A percentile compares a stretch with the other conserved stretches of the same genome.
Conservation (phyloP, 169 alveolate genomes). For the Theileria equi region DNA sequence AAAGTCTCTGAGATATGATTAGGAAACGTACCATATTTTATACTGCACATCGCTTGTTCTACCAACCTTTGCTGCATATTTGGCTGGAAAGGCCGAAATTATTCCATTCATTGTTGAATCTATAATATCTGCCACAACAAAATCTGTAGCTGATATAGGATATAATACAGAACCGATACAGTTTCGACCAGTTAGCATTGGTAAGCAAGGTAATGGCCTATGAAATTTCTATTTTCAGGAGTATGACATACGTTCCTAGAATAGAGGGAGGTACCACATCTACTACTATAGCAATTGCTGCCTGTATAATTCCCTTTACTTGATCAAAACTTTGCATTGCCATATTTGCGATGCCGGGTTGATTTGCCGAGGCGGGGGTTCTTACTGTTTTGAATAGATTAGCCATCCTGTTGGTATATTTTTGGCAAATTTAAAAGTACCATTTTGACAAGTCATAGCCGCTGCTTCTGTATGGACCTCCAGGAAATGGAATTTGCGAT, state of each 20-base stretch:
- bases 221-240: not conserved
- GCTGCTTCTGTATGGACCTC: constrained; percentile 58
- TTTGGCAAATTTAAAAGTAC: not conserved
- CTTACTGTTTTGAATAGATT: constrained; percentile 41
- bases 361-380: constrained; percentile 67
- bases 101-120: constrained; percentile 82
- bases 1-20: not conserved
- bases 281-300: constrained; percentile 71
- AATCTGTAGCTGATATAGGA: constrained; percentile 82
- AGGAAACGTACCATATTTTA: constrained; percentile 55
- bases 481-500: constrained; percentile 33
- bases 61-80: constrained; percentile 81
- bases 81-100: constrained; percentile 78
- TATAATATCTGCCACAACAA: constrained; percentile 76
- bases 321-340: constrained; percentile 69
- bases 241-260: constrained; percentile 67
- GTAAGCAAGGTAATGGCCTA: constrained; percentile 83
- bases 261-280: constrained; percentile 82
- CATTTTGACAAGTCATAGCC: constrained; percentile 46
- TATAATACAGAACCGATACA: constrained; percentile 81
- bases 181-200: constrained; percentile 83
- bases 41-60: constrained; percentile 78
- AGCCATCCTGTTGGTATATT: constrained; percentile 60
- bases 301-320: constrained; percentile 78
- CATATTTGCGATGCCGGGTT: constrained; percentile 75